Conservation (phyloP, 768 basidiomycete genomes). For the Sporobolomyces roseus region DNA sequence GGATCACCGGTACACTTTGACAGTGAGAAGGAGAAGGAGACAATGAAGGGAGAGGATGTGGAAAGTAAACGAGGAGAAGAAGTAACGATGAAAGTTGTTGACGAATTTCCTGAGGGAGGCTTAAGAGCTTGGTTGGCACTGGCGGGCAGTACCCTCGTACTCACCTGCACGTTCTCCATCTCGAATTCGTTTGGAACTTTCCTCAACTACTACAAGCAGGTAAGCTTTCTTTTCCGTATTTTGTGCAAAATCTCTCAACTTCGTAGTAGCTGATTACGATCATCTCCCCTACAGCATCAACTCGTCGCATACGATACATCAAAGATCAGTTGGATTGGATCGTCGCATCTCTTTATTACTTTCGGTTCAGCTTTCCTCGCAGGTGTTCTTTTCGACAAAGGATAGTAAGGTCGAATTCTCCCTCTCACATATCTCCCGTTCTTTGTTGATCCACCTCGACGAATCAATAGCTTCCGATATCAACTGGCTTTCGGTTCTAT, state of each 20-base stretch:
- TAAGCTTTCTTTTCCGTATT: conserved; percentile 43
- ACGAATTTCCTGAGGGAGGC: conserved; percentile 30
- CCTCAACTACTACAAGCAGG: conserved; percentile 41
- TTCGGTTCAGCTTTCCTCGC: conserved; percentile 46
- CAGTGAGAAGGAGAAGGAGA: conserved; percentile 4
- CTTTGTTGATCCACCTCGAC: neutral
- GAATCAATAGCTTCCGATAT: conserved; percentile 22
- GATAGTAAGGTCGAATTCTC: conserved; percentile 43
- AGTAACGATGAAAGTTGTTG: neutral
- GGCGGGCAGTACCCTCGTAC: conserved; percentile 20
- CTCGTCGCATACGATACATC: conserved; percentile 46
- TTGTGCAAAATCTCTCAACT: neutral
- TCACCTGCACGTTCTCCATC: conserved; percentile 31
- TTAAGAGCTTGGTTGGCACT: conserved; percentile 26
- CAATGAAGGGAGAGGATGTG: neutral
- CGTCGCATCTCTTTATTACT: conserved; percentile 49
- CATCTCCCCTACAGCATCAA: conserved; percentile 41
- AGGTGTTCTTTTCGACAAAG: conserved; percentile 49
- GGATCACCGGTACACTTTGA: neutral
- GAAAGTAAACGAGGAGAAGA: neutral
- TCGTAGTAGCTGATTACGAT: no score
- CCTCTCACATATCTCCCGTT: neutral
- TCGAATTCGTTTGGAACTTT: conserved; percentile 27
- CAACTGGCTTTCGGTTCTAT: conserved; percentile 33
- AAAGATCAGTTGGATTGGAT: conserved; percentile 50